Evolutionary conservation across 2,329 filamentous ascomycete species (phyloP).

Genomic region (Aurifilum marmelostoma): DNA sequence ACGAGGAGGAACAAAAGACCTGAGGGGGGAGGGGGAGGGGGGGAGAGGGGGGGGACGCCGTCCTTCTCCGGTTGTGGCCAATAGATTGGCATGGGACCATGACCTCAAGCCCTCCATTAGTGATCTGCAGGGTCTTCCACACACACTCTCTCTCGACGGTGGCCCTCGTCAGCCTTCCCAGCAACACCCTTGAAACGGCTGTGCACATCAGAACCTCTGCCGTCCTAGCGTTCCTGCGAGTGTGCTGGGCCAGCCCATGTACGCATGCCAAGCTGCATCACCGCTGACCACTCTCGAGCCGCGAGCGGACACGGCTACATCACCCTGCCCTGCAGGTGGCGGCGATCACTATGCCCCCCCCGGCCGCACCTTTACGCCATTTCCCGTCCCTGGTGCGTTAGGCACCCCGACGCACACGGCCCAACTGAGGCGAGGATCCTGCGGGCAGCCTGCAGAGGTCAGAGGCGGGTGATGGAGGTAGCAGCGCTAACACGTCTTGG

Average conservation of each 20-base stretch:
- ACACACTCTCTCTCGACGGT: neutral
- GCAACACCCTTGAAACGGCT: neutral
- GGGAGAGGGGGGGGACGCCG: neutral
- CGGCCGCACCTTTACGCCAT: slow-evolving; percentile 31
- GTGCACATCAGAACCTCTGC: slow-evolving; percentile 27
- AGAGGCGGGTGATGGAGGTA: slow-evolving; percentile 29
- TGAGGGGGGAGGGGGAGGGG: too few species aligned
- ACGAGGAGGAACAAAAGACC: neutral
- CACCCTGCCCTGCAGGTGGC: slow-evolving; percentile 29
- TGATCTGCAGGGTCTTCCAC: slow-evolving; percentile 35
- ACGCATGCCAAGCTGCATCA: slow-evolving; percentile 15
- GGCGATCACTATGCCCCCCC: slow-evolving; percentile 21
- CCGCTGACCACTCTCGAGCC: slow-evolving; percentile 22
- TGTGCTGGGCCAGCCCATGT: slow-evolving; percentile 19
- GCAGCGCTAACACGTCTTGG: slow-evolving; percentile 24
- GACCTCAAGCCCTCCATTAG: slow-evolving; percentile 29
- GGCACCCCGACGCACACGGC: slow-evolving; percentile 28
- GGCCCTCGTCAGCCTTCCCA: slow-evolving; percentile 6
- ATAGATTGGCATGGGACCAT: slow-evolving; percentile 29
- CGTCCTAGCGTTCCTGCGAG: slow-evolving; percentile 23
- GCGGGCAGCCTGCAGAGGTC: slow-evolving; percentile 25
- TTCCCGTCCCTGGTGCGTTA: slow-evolving; percentile 29
- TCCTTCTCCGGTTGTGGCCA: slow-evolving; percentile 18
- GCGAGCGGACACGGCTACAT: slow-evolving; percentile 24
- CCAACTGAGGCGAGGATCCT: slow-evolving; percentile 31